These are phyloP conservation scores for Fusarium humuli DNA, from an alignment of 2,329 filamentous ascomycete species.

Conservation along the genomic window DNA sequence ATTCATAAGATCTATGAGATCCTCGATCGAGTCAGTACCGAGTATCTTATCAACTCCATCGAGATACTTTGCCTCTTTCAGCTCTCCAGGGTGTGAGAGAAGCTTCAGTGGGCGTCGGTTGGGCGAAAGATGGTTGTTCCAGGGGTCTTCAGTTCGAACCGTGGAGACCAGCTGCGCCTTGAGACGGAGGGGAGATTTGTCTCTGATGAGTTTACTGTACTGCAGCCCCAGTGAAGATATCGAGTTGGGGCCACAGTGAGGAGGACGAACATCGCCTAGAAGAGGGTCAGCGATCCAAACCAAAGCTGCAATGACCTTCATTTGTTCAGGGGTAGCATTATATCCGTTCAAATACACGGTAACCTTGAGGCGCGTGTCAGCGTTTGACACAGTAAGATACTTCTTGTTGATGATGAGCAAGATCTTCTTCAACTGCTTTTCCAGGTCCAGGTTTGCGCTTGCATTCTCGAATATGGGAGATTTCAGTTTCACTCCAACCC, in stretches of 20 bases:
- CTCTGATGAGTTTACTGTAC: slow-evolving; percentile 22
- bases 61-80: slow-evolving; percentile 3
- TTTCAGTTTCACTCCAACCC: slow-evolving; percentile 29
- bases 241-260: slow-evolving; percentile 34
- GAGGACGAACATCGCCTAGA: slow-evolving; percentile 23
- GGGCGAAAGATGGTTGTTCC: slow-evolving; percentile 31
- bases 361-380: slow-evolving; percentile 22
- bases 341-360: neutral
- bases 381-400: slow-evolving; percentile 22
- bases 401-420: slow-evolving; percentile 9
- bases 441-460: neutral
- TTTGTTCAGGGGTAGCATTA: neutral
- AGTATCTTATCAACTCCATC: slow-evolving; percentile 6
- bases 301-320: slow-evolving; percentile 23
- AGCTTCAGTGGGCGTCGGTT: slow-evolving; percentile 18
- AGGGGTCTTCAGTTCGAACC: slow-evolving; percentile 27
- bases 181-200: slow-evolving; percentile 6
- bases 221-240: slow-evolving; percentile 34
- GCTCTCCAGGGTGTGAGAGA: slow-evolving; percentile 24
- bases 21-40: neutral
- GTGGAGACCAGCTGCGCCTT: slow-evolving; percentile 6
- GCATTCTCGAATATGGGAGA: slow-evolving; percentile 14
- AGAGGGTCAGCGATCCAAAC: slow-evolving; percentile 34
- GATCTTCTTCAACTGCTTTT: neutral
- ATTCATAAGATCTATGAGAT: slow-evolving; percentile 14